Conservation (phyloP, 2,329 filamentous ascomycete genomes). For the Coccinonectria pachysandricola region DNA sequence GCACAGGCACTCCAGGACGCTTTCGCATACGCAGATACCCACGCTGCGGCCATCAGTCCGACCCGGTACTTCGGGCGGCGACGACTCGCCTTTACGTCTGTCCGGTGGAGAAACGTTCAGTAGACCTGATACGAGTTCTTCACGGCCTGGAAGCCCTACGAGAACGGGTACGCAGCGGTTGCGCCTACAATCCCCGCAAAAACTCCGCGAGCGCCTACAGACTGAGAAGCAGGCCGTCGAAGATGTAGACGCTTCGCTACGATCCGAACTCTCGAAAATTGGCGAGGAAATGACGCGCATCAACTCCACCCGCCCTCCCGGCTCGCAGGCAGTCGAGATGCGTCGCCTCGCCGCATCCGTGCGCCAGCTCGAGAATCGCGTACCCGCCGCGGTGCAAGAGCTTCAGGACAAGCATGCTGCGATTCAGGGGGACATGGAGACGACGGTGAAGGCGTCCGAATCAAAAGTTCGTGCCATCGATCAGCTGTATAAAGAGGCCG, state of each 20-base stretch:
- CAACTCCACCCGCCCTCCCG: slow-evolving; percentile 26
- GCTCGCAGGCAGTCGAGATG: slow-evolving; percentile 29
- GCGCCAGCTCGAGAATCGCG: slow-evolving; percentile 53
- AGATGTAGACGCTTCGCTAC: slow-evolving; percentile 57
- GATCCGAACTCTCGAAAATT: slow-evolving; percentile 70
- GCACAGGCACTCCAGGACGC: slow-evolving; percentile 34
- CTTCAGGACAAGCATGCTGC: slow-evolving; percentile 50
- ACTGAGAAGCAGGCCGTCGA: slow-evolving; percentile 67
- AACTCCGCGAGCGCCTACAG: slow-evolving; percentile 74
- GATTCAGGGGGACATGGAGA: slow-evolving; percentile 62
- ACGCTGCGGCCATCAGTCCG: slow-evolving; percentile 36
- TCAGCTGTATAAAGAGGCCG: slow-evolving; percentile 77
- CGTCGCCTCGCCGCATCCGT: slow-evolving; percentile 47
- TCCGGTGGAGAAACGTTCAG: too few species aligned
- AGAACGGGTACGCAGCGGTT: slow-evolving; percentile 38
- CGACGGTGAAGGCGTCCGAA: slow-evolving; percentile 62
- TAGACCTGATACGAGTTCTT: slow-evolving; percentile 20
- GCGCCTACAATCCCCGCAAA: slow-evolving; percentile 61
- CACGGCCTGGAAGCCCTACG: slow-evolving; percentile 23
- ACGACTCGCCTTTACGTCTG: slow-evolving; percentile 14
- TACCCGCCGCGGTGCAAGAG: slow-evolving; percentile 50
- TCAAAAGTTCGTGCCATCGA: slow-evolving; percentile 73
- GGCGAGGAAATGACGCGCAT: slow-evolving; percentile 64
- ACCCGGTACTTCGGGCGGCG: slow-evolving; percentile 15
- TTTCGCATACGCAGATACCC: slow-evolving; percentile 46